Conservation (phyloP, 2,329 filamentous ascomycete genomes). For the Claviceps fusiformis region DNA sequence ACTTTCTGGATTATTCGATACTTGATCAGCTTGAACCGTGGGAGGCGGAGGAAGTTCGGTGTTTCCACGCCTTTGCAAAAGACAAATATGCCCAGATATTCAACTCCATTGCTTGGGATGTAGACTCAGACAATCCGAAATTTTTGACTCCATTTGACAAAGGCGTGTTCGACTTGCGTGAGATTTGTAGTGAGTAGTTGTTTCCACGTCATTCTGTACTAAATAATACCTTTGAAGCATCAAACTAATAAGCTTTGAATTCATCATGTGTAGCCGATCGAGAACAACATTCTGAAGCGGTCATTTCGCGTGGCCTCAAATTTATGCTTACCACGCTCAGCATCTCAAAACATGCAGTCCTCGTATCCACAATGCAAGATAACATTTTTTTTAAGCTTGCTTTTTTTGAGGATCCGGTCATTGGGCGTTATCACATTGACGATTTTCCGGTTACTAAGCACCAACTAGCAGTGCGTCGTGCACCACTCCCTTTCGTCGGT, state of each 20-base stretch:
- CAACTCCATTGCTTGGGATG: not conserved
- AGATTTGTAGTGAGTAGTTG: not conserved
- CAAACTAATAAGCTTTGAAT: not conserved
- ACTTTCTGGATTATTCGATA: not conserved
- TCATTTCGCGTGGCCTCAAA: not conserved
- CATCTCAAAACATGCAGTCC: not conserved
- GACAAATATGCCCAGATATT: not conserved
- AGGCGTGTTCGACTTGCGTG: not conserved
- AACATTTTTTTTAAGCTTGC: not conserved
- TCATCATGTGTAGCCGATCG: not conserved
- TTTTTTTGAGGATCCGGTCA: not conserved
- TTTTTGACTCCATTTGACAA: slow-evolving; percentile 1
- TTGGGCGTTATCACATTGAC: too few species aligned
- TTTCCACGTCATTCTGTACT: not conserved
- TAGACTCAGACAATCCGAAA: slow-evolving; percentile 1
- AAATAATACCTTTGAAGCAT: not conserved
- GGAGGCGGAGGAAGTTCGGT: slow-evolving; percentile 4
- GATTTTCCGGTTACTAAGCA: not conserved
- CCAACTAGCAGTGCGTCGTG: not conserved
- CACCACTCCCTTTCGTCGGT: slow-evolving; percentile 4
- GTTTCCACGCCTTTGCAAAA: not conserved
- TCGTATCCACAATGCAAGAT: slow-evolving; percentile 1
- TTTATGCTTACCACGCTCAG: not conserved
- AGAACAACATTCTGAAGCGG: not conserved
- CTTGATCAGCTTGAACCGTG: slow-evolving; percentile 1